Conservation (phyloP, 768 basidiomycete species). For the Obba rivulosa region DNA sequence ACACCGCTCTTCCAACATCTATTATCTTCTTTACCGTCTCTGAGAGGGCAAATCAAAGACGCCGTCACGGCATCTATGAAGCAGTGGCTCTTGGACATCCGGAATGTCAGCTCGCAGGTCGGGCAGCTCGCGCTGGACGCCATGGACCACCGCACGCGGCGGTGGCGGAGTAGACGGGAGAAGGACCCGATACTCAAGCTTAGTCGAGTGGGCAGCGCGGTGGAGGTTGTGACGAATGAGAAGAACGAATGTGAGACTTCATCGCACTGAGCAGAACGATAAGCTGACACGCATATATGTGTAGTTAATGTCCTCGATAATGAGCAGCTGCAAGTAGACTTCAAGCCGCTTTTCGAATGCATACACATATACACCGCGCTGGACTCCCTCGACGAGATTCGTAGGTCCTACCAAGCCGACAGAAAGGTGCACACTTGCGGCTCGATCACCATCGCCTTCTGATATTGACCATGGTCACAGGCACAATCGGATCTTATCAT, state of each 20-base stretch:
- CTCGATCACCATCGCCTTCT: not conserved
- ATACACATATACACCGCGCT: slow-evolving; percentile 94
- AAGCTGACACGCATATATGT: not conserved
- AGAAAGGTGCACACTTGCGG: slow-evolving; percentile 58
- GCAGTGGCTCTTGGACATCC: slow-evolving; percentile 93
- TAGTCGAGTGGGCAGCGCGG: slow-evolving; percentile 83
- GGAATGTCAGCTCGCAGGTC: slow-evolving; percentile 82
- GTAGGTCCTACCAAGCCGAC: slow-evolving; percentile 93
- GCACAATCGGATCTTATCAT: slow-evolving; percentile 97
- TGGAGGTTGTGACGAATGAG: slow-evolving; percentile 89
- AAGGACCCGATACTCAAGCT: slow-evolving; percentile 74
- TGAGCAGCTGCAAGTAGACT: slow-evolving; percentile 83
- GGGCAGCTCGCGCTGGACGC: slow-evolving; percentile 84
- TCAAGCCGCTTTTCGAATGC: slow-evolving; percentile 92
- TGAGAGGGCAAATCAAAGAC: slow-evolving; percentile 85
- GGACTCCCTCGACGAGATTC: slow-evolving; percentile 86
- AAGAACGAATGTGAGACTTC: slow-evolving; percentile 80
- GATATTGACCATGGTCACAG: slow-evolving; percentile 33
- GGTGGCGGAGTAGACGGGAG: slow-evolving; percentile 82
- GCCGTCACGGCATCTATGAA: slow-evolving; percentile 94
- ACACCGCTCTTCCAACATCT: slow-evolving; percentile 93
- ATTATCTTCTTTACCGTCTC: slow-evolving; percentile 84
- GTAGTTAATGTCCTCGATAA: slow-evolving; percentile 90
- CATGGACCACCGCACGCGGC: slow-evolving; percentile 78
- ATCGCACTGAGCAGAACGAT: not conserved